A percentile compares a stretch with the other conserved stretches of the same genome.
Evolutionary conservation across 192 early-diverging fungal genomes (phyloP).

Genomic region (Gigaspora rosea): DNA sequence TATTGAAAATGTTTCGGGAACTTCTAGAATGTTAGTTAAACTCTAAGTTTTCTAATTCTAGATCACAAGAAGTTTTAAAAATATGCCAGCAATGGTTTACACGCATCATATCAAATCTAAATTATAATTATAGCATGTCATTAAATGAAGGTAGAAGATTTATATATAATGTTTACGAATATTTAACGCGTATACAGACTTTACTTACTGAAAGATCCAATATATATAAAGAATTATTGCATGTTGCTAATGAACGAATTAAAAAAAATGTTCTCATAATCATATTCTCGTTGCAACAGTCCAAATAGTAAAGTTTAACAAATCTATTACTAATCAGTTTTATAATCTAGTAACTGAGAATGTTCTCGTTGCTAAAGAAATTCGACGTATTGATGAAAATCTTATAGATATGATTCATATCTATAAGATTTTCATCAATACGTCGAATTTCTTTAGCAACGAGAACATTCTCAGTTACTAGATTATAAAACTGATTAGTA

Average conservation of each 20-base stretch:
- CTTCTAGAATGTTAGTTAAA: background rate
- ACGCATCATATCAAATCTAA: background rate
- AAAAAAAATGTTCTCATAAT: background rate
- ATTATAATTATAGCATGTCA: background rate
- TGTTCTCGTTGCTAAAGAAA: too few relatives aligned
- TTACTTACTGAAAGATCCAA: background rate
- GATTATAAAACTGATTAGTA: background rate
- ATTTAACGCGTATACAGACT: background rate
- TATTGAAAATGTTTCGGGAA: background rate
- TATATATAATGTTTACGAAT: background rate
- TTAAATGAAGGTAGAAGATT: background rate
- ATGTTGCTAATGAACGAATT: background rate
- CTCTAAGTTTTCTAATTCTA: background rate
- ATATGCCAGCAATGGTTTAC: background rate
- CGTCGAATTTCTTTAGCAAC: too few relatives aligned
- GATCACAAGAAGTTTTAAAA: background rate
- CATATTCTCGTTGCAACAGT: background rate
- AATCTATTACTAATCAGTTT: background rate
- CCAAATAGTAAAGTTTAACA: background rate
- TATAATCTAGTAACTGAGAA: background rate
- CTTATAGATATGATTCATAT: too few relatives aligned
- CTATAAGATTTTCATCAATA: too few relatives aligned
- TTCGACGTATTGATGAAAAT: too few relatives aligned
- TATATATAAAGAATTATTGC: background rate
- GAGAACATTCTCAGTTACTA: too few relatives aligned